phyloP scores from a whole-genome alignment of 306 rosid genomes.

The Macrotyloma uniflorum region DNA sequence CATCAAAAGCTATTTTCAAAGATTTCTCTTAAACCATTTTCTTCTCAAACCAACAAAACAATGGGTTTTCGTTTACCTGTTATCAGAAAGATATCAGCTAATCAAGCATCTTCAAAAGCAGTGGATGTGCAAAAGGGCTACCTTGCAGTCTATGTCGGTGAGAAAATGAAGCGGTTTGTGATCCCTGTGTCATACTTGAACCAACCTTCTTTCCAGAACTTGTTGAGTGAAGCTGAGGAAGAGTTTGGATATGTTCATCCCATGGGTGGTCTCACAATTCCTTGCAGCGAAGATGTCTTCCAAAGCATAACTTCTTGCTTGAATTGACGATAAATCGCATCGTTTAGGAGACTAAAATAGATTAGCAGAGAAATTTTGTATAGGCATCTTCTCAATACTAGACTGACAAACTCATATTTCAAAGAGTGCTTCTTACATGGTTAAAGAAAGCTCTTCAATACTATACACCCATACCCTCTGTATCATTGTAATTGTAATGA shows the following conservation, averaged over 20 bases:
- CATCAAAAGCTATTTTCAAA: too few relatives aligned
- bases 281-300: conserved; percentile 25
- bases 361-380: background rate
- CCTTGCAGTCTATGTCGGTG: background rate
- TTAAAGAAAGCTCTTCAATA: background rate
- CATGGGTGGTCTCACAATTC: conserved; percentile 40
- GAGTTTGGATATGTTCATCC: conserved; percentile 48
- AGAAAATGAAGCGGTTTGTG: background rate
- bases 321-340: too few relatives aligned
- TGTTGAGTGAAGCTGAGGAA: background rate
- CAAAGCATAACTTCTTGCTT: background rate
- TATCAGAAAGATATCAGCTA: background rate
- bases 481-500: background rate
- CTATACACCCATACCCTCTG: too few relatives aligned
- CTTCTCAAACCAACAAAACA: background rate
- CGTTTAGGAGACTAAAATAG: background rate
- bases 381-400: background rate
- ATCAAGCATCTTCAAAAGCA: background rate
- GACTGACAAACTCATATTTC: background rate
- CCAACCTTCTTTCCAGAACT: background rate
- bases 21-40: too few relatives aligned
- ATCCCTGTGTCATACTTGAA: background rate
- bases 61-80: background rate
- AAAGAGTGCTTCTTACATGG: background rate
- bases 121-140: background rate